Evolutionary conservation across 2,329 filamentous ascomycete species (phyloP), one percentile per base, ranked within the genome.

Genomic region (Podosphaera fusca): DNA sequence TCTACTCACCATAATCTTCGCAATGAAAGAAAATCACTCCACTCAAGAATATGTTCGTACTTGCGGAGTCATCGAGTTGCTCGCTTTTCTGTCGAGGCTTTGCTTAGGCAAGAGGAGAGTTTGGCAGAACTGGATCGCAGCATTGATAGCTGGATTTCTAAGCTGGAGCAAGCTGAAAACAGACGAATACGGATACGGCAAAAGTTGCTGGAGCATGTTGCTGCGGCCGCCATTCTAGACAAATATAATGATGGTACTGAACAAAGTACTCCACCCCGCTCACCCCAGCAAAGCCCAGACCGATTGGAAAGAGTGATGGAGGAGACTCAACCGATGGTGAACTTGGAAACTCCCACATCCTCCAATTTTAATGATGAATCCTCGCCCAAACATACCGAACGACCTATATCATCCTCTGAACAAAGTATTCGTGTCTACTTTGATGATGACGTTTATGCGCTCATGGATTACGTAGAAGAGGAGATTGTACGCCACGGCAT

Each of bases 81-180:
- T 57, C 82, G 79, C 61, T 87, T 88, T 67, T 86, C 80, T 61
- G 76, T 81, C 60, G 84, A 88, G 60, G 81, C 80, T 29, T 79
- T 90, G 67, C 73, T 89, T 47, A 85, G 84, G 70, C 85, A 89
- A 66, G 85, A 89, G 67, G 85, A 89, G 68, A 83, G 84, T 1
- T 73, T 90, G 9, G 79, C 81, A 1, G 85, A 88, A 67, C 76
- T 90, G 5, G 85, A 90, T 65, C 72, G 75, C 14, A 85, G 82
- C 2, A 89, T 90, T 60, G 85, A 89, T 64, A 84, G 87, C 66
- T 89, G 85, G 82, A 80, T 85, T 54, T 74, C 71, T 63, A 89
- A 89, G 70, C 76, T 89, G n/a, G 85, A 89, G 65, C 77, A 83
- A 60, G 83, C 84, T 8, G 85, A 90, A 68, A 87, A 88, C 66